These are phyloP conservation scores for Pseudotulostoma volvatum DNA, from an alignment of 495 filamentous ascomycete species.

Conservation along the genomic window DNA sequence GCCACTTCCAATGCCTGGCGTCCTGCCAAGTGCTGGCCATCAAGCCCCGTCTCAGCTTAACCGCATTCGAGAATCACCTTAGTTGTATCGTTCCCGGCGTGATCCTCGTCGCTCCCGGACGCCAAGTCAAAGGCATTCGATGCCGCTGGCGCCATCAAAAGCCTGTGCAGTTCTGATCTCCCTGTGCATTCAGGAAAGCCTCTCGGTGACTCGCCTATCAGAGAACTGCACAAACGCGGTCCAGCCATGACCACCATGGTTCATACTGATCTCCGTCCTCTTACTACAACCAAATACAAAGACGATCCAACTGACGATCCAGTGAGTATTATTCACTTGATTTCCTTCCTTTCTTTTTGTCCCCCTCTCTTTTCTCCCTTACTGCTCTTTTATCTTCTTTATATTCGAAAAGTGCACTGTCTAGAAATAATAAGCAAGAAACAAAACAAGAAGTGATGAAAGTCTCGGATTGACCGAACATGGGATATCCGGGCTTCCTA, in stretches of 20 bases:
- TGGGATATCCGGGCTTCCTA: too few relatives aligned
- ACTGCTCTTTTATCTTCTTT: conserved; percentile 7
- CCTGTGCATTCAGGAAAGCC: conserved; percentile 2
- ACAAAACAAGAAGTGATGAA: too few relatives aligned
- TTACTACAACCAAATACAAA: conserved; percentile 27
- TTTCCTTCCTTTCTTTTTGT: conserved; percentile 4
- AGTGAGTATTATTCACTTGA: conserved; percentile 17
- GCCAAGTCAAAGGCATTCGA: conserved; percentile 3
- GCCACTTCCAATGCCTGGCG: neutral
- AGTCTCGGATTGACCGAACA: too few relatives aligned
- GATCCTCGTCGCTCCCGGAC: conserved; percentile 4
- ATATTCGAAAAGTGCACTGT: conserved; percentile 2
- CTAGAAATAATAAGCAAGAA: too few relatives aligned
- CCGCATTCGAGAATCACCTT: conserved; percentile 1
- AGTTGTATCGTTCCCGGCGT: neutral
- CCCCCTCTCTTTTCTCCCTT: conserved; percentile 7
- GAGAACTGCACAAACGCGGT: conserved; percentile 1
- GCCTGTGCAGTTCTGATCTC: conserved; percentile 6
- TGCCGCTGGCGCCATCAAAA: conserved; percentile 1
- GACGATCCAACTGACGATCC: conserved; percentile 25
- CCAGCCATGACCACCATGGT: conserved; percentile 31
- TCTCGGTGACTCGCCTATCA: neutral
- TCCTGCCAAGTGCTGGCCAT: neutral
- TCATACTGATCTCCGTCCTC: conserved; percentile 29
- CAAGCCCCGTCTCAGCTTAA: conserved; percentile 2